Evolutionary conservation across 129 eudicot genomes (phyloP), one percentile per base, ranked within the genome.

Genomic region (Cynara cardunculus): DNA sequence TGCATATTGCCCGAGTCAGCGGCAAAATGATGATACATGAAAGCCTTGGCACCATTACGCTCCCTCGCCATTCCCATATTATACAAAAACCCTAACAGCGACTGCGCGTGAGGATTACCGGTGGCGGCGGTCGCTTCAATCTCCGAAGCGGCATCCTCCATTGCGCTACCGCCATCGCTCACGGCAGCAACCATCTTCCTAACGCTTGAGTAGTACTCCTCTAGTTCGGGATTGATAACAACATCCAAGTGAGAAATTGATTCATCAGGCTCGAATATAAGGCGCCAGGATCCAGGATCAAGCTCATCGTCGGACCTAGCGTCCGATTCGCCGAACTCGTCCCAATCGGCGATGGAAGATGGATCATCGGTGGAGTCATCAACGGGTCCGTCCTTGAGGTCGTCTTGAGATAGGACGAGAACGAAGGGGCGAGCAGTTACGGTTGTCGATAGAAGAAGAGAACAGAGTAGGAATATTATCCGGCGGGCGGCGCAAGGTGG

Each of bases 261-360:
- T 7, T 86, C 75, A 2, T 85, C 81, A 18, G 96, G 92, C 19
- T 95, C 99, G 46, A 92, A 90, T 3, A 95, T 66, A 1, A 85
- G 89, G 25, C 93, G 91, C 99, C 99, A 95, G 8, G 97, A 86
- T 4, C 97, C 99, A 3, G 99, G 93, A 82, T 92, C 96, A 34
- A 95, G 94, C 37, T 87, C 85, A 27, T 80, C 89, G 65, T 95
- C 97, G 31, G 97, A 87, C 22, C 83, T 85, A 21, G 92, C 70
- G 22, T 88, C 91, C 44, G 97, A 74, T 22, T 95, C 94, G 1
- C 84, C 87, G 83, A 94, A 86, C 25, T 91, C 97, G 81, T 92
- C 96, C 90, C 91, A 94, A 21, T 88, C 93, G 39, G 87, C 65
- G 80, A 75, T 80, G 73, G 87, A 34, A 19, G 77, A 28, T 32